A percentile compares a stretch with the other conserved stretches of the same genome.
phyloP scores from a whole-genome alignment of 352 stramenopile species.

The Phytophthora citricola region DNA sequence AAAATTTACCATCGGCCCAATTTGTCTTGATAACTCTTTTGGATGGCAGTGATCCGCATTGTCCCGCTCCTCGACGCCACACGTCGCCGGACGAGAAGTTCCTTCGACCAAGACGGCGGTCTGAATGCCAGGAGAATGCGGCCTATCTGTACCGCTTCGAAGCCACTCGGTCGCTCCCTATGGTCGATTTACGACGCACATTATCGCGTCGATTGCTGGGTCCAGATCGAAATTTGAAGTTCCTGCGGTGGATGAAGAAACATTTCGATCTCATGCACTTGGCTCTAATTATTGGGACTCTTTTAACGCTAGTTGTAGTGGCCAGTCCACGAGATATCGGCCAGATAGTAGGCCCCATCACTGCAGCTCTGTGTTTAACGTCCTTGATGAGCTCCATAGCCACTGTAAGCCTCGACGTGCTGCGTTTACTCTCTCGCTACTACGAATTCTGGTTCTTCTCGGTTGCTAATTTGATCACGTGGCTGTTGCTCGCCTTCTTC shows the following conservation, averaged over 20 bases:
- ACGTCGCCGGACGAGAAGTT: slow-evolving; percentile 19
- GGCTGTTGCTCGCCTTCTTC: slow-evolving; percentile 36
- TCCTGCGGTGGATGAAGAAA: slow-evolving; percentile 28
- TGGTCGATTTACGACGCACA: slow-evolving; percentile 28
- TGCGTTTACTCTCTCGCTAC: slow-evolving; percentile 29
- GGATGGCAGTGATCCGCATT: slow-evolving; percentile 13
- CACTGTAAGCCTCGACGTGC: slow-evolving; percentile 41
- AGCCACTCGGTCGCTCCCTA: slow-evolving; percentile 14
- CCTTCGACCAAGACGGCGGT: slow-evolving; percentile 6
- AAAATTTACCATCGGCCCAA: too few relatives aligned
- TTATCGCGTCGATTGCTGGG: slow-evolving; percentile 11
- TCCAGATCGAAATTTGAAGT: slow-evolving; percentile 10
- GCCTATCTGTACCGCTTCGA: slow-evolving; percentile 25
- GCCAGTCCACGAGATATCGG: slow-evolving; percentile 19
- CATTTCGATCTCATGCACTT: slow-evolving; percentile 23
- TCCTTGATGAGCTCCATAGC: slow-evolving; percentile 24
- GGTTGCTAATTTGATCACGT: slow-evolving; percentile 35
- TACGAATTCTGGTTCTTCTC: slow-evolving; percentile 62
- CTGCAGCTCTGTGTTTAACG: slow-evolving; percentile 18
- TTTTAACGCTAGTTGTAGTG: slow-evolving; percentile 13
- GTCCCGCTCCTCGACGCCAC: slow-evolving; percentile 6
- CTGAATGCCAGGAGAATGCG: slow-evolving; percentile 6
- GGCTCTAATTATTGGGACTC: slow-evolving; percentile 7
- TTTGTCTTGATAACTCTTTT: neutral
- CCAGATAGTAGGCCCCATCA: slow-evolving; percentile 7